phyloP scores from a whole-genome alignment of 257 asterid species.

The Fraxinus excelsior region DNA sequence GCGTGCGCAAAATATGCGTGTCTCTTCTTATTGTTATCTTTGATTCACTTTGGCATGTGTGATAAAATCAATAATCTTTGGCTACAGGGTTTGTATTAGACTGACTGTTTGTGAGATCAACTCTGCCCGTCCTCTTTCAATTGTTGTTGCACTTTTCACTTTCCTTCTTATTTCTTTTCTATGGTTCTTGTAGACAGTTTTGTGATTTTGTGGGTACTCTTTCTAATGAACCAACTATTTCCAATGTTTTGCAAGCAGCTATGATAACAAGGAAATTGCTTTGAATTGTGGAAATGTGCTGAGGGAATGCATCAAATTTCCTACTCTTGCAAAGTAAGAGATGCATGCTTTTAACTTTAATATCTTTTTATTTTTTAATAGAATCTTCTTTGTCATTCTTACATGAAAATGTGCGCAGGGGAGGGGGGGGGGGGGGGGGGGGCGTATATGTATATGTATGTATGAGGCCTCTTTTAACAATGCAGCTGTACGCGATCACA shows the following conservation, averaged over 20 bases:
- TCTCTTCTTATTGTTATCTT: background rate
- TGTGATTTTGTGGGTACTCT: slow-evolving; percentile 16
- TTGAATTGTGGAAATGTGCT: slow-evolving; percentile 93
- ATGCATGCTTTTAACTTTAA: slow-evolving; percentile 16
- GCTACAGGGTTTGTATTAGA: slow-evolving; percentile 1
- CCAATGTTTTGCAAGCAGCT: slow-evolving; percentile 52
- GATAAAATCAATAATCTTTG: background rate
- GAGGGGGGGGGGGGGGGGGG: no score
- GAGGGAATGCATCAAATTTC: no score
- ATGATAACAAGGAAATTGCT: slow-evolving; percentile 96
- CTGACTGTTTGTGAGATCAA: background rate
- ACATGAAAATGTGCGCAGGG: slow-evolving; percentile 3
- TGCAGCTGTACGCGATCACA: slow-evolving; percentile 21
- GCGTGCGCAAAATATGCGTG: slow-evolving; percentile 41
- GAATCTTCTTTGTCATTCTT: slow-evolving; percentile 21
- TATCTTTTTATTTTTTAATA: slow-evolving; percentile 24
- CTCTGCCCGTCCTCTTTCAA: slow-evolving; percentile 11
- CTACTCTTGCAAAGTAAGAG: slow-evolving; percentile 90
- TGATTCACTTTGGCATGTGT: slow-evolving; percentile 2
- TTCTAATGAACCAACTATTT: slow-evolving; percentile 18
- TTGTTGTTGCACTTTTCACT: slow-evolving; percentile 9
- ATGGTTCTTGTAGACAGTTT: slow-evolving; percentile 6
- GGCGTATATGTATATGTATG: no score
- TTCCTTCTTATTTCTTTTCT: background rate
- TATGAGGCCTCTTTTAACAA: slow-evolving; percentile 20